Evolutionary conservation across 2,329 filamentous ascomycete genomes (phyloP).

Genomic region (Botrytis galanthina): DNA sequence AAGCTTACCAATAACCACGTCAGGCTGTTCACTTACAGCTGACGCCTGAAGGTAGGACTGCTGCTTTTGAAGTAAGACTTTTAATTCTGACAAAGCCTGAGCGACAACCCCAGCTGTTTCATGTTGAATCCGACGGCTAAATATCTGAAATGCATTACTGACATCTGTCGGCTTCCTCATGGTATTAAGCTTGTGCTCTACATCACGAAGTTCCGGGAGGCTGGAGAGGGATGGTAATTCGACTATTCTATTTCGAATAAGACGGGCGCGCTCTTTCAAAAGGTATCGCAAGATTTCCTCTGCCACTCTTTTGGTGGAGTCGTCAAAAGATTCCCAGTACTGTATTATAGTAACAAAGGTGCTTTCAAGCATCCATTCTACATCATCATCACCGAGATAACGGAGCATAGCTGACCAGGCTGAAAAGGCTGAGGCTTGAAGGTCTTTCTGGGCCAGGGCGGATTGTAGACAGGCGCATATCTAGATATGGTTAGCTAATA

Average conservation of each 20-base stretch:
- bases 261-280: slow-evolving; percentile 36
- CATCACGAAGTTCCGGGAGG: slow-evolving; percentile 65
- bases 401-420: slow-evolving; percentile 81
- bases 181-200: slow-evolving; percentile 63
- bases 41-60: slow-evolving; percentile 78
- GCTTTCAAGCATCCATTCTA: slow-evolving; percentile 78
- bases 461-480: slow-evolving; percentile 91
- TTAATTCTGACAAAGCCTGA: slow-evolving; percentile 76
- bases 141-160: slow-evolving; percentile 66
- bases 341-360: slow-evolving; percentile 84
- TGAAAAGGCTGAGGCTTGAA: slow-evolving; percentile 76
- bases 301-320: slow-evolving; percentile 57
- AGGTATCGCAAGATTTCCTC: slow-evolving; percentile 57
- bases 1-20: slow-evolving; percentile 68
- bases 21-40: slow-evolving; percentile 79
- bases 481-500: slow-evolving; percentile 42
- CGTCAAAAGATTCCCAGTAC: slow-evolving; percentile 71
- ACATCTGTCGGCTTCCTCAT: slow-evolving; percentile 65
- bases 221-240: slow-evolving; percentile 75
- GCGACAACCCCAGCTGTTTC: slow-evolving; percentile 85
- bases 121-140: slow-evolving; percentile 70
- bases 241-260: slow-evolving; percentile 65
- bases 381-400: slow-evolving; percentile 73
- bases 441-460: slow-evolving; percentile 68
- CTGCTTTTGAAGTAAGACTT: slow-evolving; percentile 67